Evolutionary conservation across 352 stramenopile genomes (phyloP), one percentile per base, ranked within the genome.

Genomic region (Globisporangium paroecandrum): DNA sequence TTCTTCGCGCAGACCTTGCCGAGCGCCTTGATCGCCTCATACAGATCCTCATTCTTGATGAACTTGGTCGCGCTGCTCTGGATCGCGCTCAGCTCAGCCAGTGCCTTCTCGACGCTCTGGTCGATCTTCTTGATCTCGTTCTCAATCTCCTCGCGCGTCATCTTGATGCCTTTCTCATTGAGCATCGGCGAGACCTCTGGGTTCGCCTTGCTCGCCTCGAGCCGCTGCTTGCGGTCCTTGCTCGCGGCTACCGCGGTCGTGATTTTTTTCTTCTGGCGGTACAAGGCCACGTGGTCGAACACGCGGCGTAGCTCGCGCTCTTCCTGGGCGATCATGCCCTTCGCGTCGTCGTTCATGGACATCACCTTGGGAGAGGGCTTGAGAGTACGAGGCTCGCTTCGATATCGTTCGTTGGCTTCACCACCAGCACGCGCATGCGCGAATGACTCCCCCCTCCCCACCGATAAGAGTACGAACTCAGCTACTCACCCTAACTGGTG

Each of bases 241-340:
- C 76, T 76, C 4, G 81, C 71, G 8, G 59, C 68, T 62, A 93
- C 77, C 22, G 66, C 66, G 18, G 72, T 69, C 8, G 56, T 55
- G 29, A 91, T 72, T 62, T 90, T 93, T 66, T 91, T 93, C 80
- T 97, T 97, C 54, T 86, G 77, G 8, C 85, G 84, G 62, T 92
- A 99, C 56, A 89, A 94, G 72, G 94, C 97, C 54, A 99, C 73
- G 60, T 97, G 83, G 29, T 98, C 90, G 69, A 98, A 99, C 34
- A 99, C 97, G 38, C 96, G 89, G 62, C 94, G 90, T 51, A 99
- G 74, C 71, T 98, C 95, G 47, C 94, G 97, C 77, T 98, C 89
- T 72, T 99, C 96, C 70, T 98, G 94, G 8, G 90, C 84, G 25
- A 96, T 97, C 79, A 98, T 96, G 43, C 82, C 85, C 69, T 94